A percentile compares a stretch with the other conserved stretches of the same genome.
These are phyloP conservation scores for Sphaerulina vaccinii DNA, from an alignment of 2,329 filamentous ascomycete genomes.

Conservation along the genomic window DNA sequence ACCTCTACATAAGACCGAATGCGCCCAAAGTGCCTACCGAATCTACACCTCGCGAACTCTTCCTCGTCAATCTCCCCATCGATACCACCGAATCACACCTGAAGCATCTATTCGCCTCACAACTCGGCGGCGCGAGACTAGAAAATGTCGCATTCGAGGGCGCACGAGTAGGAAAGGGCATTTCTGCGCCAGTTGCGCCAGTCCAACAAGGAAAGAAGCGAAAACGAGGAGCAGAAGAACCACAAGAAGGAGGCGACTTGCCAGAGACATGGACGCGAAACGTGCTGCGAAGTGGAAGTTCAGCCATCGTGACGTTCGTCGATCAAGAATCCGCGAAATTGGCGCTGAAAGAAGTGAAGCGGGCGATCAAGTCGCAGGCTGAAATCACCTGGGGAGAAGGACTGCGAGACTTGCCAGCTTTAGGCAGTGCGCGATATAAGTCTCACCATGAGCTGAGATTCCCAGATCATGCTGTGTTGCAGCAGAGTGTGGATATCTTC, in stretches of 20 bases:
- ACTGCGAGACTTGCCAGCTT: slow-evolving; percentile 54
- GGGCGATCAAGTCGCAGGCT: slow-evolving; percentile 56
- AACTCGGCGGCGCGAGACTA: slow-evolving; percentile 75
- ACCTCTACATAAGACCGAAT: slow-evolving; percentile 83
- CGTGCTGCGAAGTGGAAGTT: slow-evolving; percentile 70
- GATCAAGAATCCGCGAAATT: slow-evolving; percentile 76
- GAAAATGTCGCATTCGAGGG: slow-evolving; percentile 75
- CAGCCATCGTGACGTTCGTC: slow-evolving; percentile 78
- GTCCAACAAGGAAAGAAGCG: slow-evolving; percentile 52
- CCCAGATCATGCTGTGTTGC: slow-evolving; percentile 65
- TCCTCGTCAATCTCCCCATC: slow-evolving; percentile 83
- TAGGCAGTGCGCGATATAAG: slow-evolving; percentile 57
- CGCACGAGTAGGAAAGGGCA: slow-evolving; percentile 48
- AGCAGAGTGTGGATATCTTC: slow-evolving; percentile 76
- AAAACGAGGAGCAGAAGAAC: slow-evolving; percentile 50
- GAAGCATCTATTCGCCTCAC: slow-evolving; percentile 68
- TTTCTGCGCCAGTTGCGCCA: slow-evolving; percentile 36
- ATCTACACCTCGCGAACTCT: slow-evolving; percentile 76
- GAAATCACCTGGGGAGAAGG: slow-evolving; percentile 68
- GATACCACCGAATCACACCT: slow-evolving; percentile 79
- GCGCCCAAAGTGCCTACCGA: slow-evolving; percentile 72
- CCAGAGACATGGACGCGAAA: slow-evolving; percentile 72
- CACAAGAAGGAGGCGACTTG: slow-evolving; percentile 51
- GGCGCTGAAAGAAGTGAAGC: slow-evolving; percentile 72
- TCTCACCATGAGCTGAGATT: slow-evolving; percentile 70